Percentiles rank a stretch among this genome's conserved stretches.
These are phyloP conservation scores for Carex sylvatica DNA, from an alignment of 202 grass and related monocot genomes.

Conservation along the genomic window DNA sequence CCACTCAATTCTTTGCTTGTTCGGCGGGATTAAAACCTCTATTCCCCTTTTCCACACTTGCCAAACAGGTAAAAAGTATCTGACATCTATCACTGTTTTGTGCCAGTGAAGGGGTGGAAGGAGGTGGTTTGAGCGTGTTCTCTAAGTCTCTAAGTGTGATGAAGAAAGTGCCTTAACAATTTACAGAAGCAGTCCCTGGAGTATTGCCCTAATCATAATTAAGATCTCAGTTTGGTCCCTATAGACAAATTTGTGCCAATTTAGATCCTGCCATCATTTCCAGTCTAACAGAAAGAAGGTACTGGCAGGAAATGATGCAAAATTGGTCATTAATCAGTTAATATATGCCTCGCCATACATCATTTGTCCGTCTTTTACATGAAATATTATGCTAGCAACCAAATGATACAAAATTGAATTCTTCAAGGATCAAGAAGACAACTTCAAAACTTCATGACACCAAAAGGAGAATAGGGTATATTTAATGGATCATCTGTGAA, in stretches of 20 bases:
- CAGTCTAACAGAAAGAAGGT: constrained; percentile 10
- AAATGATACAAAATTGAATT: not conserved
- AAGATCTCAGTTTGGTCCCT: not conserved
- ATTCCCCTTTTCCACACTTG: no score
- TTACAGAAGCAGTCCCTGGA: not conserved
- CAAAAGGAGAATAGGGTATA: not conserved
- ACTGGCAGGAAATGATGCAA: not conserved
- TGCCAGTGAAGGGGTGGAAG: not conserved
- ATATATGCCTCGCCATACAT: not conserved
- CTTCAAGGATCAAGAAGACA: not conserved
- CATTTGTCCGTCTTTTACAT: not conserved
- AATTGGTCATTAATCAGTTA: not conserved
- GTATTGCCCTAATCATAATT: not conserved
- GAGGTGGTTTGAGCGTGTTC: not conserved
- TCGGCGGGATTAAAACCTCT: no score
- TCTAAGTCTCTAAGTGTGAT: not conserved
- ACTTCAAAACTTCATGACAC: not conserved
- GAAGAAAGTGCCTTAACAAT: not conserved
- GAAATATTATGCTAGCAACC: not conserved
- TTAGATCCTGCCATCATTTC: not conserved
- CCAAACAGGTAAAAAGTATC: not conserved
- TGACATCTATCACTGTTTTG: not conserved
- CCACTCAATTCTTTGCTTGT: no score
- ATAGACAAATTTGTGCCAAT: not conserved
- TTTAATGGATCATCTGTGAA: not conserved